These are phyloP conservation scores for Saccharomyces hybrid DNA, from an alignment of 1,139 yeast genomes.

Conservation along the genomic window DNA sequence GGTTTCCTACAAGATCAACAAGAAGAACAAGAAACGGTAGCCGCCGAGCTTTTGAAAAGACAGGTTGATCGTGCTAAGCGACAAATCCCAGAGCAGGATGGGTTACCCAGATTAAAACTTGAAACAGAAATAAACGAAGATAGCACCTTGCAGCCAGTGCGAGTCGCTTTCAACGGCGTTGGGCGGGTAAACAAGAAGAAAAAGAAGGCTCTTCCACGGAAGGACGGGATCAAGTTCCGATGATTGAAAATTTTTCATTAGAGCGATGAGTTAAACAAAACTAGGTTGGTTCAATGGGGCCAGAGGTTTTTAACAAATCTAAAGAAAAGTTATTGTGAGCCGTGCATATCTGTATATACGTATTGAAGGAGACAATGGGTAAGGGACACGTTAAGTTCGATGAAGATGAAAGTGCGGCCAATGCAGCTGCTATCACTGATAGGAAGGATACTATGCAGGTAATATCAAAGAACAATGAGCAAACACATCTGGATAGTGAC, in stretches of 20 bases:
- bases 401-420: conserved; percentile 4
- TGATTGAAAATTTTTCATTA: neutral
- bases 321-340: neutral
- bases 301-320: neutral
- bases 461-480: neutral
- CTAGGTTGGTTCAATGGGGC: neutral
- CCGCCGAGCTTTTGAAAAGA: conserved; percentile 1
- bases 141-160: neutral
- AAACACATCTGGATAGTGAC: conserved; percentile 14
- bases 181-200: neutral
- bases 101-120: neutral
- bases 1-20: neutral
- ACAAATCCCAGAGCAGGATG: neutral
- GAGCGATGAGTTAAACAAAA: neutral
- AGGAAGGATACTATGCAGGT: neutral
- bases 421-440: conserved; percentile 1
- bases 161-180: neutral
- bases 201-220: neutral
- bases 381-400: neutral
- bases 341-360: neutral
- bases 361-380: neutral
- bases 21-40: neutral
- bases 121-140: neutral
- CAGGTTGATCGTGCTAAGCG: neutral
- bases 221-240: neutral